These are phyloP conservation scores for Chlorella sp. DNA, from an alignment of 139 green algal genomes.

Conservation along the genomic window DNA sequence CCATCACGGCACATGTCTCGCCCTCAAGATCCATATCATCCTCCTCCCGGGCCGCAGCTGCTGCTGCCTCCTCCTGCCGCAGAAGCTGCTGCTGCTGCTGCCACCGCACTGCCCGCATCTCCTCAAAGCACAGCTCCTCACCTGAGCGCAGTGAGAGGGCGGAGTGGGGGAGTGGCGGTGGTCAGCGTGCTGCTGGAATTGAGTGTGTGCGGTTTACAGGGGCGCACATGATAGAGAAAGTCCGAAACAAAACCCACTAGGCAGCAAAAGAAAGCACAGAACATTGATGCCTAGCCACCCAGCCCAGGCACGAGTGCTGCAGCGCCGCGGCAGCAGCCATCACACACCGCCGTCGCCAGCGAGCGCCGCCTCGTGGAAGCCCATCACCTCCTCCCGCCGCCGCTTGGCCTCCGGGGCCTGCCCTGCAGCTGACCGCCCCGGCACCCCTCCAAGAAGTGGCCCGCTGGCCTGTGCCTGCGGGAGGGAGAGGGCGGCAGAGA, in stretches of 20 bases:
- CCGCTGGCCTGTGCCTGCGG: not conserved
- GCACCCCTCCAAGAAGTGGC: not conserved
- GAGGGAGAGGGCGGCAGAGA: not conserved
- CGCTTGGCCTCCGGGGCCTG: conserved; percentile 17
- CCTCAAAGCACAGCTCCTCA: conserved; percentile 80
- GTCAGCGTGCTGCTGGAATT: not conserved
- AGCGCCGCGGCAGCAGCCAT: not conserved
- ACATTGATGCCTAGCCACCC: too few species aligned
- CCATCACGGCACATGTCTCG: conserved; percentile 14
- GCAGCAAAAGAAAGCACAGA: too few species aligned
- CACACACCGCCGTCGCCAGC: conserved; percentile 16
- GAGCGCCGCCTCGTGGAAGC: conserved; percentile 5
- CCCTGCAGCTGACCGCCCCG: not conserved
- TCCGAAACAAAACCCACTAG: too few species aligned
- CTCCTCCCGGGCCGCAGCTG: not conserved
- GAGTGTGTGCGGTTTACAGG: not conserved
- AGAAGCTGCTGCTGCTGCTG: not conserved
- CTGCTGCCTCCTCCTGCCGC: not conserved
- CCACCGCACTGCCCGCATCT: conserved; percentile 64
- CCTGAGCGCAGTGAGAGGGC: conserved; percentile 36
- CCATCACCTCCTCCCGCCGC: conserved; percentile 32
- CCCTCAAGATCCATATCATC: conserved; percentile 20
- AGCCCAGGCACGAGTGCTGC: too few species aligned
- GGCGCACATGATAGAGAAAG: too few species aligned
- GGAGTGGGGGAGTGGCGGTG: not conserved